These are phyloP conservation scores for Microglena sp. DNA, from an alignment of 139 green algal genomes.

Conservation along the genomic window DNA sequence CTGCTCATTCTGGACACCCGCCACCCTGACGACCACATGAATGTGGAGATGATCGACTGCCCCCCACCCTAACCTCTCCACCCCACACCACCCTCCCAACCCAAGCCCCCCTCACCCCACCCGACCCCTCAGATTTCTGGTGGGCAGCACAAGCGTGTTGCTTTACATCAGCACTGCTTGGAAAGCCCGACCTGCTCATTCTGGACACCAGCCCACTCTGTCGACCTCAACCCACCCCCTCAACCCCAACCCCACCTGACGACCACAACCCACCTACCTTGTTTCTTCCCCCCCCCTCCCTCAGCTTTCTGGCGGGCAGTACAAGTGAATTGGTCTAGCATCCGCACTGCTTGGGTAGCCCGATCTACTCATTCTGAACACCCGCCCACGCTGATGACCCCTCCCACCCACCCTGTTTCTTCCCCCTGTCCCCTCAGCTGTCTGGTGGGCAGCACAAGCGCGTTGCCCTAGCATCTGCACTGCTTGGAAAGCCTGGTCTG, in stretches of 20 bases:
- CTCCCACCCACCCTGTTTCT: too few relatives aligned
- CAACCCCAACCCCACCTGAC: too few relatives aligned
- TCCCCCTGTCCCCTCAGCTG: constrained; percentile 11
- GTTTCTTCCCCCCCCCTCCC: too few relatives aligned
- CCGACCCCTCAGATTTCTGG: constrained; percentile 43
- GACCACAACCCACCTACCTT: too few relatives aligned
- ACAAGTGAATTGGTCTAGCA: constrained; percentile 57
- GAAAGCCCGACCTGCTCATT: too few relatives aligned
- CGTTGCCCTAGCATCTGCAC: constrained; percentile 58
- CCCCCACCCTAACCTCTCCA: too few relatives aligned
- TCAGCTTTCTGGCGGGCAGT: constrained; percentile 53
- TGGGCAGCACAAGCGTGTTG: constrained; percentile 59
- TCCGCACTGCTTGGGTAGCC: constrained; percentile 37
- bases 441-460: constrained; percentile 55
- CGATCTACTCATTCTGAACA: constrained; percentile 59
- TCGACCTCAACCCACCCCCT: too few relatives aligned
- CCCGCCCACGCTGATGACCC: too few relatives aligned
- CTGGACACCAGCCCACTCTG: too few relatives aligned
- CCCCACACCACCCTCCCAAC: too few relatives aligned
- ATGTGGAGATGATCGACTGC: too few relatives aligned
- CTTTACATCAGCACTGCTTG: constrained; percentile 55
- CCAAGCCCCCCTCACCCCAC: too few relatives aligned
- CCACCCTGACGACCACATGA: not conserved
- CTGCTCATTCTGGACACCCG: not conserved
- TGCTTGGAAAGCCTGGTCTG: constrained; percentile 29